Percentiles rank a stretch among this genome's conserved stretches.
Evolutionary conservation across 73 alveolate species (phyloP).

Genomic region (Paramecium tetraurelia): DNA sequence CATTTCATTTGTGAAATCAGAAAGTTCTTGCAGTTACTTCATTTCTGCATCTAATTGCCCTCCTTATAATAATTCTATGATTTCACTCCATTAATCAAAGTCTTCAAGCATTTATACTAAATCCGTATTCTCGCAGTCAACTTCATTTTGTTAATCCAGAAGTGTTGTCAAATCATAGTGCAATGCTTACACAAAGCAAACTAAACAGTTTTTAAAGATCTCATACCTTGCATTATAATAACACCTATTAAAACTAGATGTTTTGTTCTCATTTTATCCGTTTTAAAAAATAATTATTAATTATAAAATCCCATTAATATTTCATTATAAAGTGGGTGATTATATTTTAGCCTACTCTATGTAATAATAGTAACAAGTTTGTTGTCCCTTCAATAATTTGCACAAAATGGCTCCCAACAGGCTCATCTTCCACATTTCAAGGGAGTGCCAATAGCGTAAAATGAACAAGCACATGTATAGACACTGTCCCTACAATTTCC

Average conservation of each 20-base stretch:
- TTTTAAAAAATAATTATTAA: conserved; percentile 5
- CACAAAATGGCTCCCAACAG: neutral
- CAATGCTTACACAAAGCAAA: conserved; percentile 26
- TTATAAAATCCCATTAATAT: neutral
- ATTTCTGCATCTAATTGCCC: neutral
- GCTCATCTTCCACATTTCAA: neutral
- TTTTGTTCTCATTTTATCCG: conserved; percentile 28
- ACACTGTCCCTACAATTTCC: neutral
- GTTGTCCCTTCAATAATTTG: neutral
- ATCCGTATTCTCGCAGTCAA: conserved; percentile 25
- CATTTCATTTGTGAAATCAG: neutral
- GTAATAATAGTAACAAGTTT: neutral
- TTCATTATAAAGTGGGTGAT: neutral
- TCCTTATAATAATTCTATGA: neutral
- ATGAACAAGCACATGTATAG: neutral
- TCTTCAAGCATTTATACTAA: neutral
- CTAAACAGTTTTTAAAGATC: neutral
- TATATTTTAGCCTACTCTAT: neutral
- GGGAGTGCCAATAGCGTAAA: neutral
- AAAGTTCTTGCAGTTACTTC: neutral
- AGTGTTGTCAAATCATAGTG: neutral
- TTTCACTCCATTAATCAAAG: conserved; percentile 10
- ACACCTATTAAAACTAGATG: conserved; percentile 17
- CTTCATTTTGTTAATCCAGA: neutral
- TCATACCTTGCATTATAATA: neutral